Base-by-base conservation (phyloP, 2,329 filamentous ascomycete species). In the Kalaharituber pfeilii region DNA sequence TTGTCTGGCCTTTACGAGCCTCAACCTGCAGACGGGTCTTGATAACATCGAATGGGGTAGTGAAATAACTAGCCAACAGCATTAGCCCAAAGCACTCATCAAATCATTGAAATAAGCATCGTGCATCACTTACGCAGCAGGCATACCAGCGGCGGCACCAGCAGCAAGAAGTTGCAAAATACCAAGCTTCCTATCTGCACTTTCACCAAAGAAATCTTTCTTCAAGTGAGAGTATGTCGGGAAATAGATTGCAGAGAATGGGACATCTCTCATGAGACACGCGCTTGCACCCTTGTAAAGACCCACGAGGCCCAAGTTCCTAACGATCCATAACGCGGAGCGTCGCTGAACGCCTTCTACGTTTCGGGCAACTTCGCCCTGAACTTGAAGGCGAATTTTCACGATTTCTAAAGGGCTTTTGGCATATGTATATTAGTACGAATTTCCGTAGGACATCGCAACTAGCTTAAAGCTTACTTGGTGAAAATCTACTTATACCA, bases 181-280 rank as follows among this genome's bases (percentile, higher is more conserved):
- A 51, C 89, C 86, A 24, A 98, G 80, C 71, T 86, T 91, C 73
- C 95, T 86, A 55, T 81, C 84, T 5, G 76, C 75, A 9, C 83
- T 81, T 72, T 98, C 91, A 69, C 91, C 89, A 64, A 96, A 98
- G 67, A 89, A 73, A 70, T 95, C 89, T 66, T 77, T 80, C 76
- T 98, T 98, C 64, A 98, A 71, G 67, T 98, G 91, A 67, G 79
- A 84, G 74, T 98, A 98, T 22, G 87, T 83, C 1, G 91, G 89
- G 79, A 98, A 98, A 74, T 98, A 98, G 67, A 98, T 98, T 64
- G 86, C 87, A 20, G 89, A 96, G 74, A 98, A 98, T 45, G 91
- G 91, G 39, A 96, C 86, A 69, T 98, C 91, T 63, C 91, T 88
- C 60, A 96, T 77, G 64, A 98, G 74, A 71, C 91, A 98, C 20